phyloP scores from a whole-genome alignment of 257 asterid genomes.

The Solanum bulbocastanum region DNA sequence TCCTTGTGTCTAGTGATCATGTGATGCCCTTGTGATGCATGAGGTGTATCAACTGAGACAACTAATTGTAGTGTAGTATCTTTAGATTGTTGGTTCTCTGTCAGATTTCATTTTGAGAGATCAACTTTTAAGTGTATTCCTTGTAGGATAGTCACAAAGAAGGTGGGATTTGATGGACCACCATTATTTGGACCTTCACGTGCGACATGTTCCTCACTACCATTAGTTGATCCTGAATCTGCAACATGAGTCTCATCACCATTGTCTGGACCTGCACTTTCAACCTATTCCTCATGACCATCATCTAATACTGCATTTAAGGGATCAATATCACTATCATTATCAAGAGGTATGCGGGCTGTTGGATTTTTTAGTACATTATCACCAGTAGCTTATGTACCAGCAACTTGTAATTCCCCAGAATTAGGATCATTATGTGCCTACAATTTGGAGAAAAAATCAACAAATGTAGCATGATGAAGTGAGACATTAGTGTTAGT shows the following conservation, averaged over 20 bases:
- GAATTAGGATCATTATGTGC: background rate
- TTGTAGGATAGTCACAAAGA: background rate
- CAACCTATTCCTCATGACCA: background rate
- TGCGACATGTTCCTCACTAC: background rate
- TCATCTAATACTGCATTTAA: too few relatives aligned
- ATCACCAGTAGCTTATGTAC: background rate
- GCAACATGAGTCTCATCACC: background rate
- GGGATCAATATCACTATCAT: background rate
- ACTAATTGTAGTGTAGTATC: too few relatives aligned
- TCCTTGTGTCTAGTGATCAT: background rate
- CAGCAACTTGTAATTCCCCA: background rate
- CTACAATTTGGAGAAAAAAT: background rate
- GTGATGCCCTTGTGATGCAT: background rate
- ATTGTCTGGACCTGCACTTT: background rate
- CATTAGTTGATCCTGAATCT: background rate
- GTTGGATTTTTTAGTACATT: background rate
- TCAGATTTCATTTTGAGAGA: too few relatives aligned
- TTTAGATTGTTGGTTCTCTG: too few relatives aligned
- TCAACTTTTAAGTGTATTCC: background rate
- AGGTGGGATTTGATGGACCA: background rate
- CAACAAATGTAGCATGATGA: background rate
- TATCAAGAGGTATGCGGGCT: background rate
- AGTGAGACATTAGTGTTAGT: background rate
- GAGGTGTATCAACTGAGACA: background rate
- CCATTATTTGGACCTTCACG: background rate